Evolutionary conservation across 306 rosid genomes (phyloP), one percentile per base, ranked within the genome.

Genomic region (Cucurbita pepo): DNA sequence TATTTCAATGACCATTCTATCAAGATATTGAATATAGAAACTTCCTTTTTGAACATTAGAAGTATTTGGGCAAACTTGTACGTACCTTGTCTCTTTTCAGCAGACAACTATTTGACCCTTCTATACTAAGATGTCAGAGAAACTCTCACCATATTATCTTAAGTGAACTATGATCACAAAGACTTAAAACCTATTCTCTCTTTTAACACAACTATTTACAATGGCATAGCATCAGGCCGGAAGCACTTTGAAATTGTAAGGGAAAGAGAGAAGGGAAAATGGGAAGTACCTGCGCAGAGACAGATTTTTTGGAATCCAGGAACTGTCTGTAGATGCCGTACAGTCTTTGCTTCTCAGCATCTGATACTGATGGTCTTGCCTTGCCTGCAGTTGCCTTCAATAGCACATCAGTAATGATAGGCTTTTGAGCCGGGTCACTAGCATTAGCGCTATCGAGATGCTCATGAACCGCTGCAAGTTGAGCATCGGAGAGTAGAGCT

Each of bases 381-480:
- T 73, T 75, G 69, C 86, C 86, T 74, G 97, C 87, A 45, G 87
- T 86, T 55, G 77, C 47, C 81, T 86, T 88, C 72, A 94, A 82
- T 74, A 87, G 85, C 43, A 82, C 73, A 81, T 90, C 86, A 14
- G 90, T 85, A 71, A 90, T 90, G 50, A 94, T 78, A 12, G 90
- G 97, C 76, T 73, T 85, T 74, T 79, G 89, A 22, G 78, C 78
- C 10, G 86, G 77, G 58, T 72, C 76, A 75, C 73, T 48, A 18
- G 80, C 47, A 59, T 79, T 80, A 8, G 41, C 50, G 62, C 78
- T 82, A 44, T 78, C 87, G 74, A 94, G 88, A 80, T 90, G 77
- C 62, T 90, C 95, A 75, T 94, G 96, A 73, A 94, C 97, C 52
- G 98, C 98, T 66, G 92, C 96, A 75, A 94, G 97, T 83, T 94